These are phyloP conservation scores for Ustilago trichophora DNA, from an alignment of 1,284 basidiomycete genomes.

Conservation along the genomic window DNA sequence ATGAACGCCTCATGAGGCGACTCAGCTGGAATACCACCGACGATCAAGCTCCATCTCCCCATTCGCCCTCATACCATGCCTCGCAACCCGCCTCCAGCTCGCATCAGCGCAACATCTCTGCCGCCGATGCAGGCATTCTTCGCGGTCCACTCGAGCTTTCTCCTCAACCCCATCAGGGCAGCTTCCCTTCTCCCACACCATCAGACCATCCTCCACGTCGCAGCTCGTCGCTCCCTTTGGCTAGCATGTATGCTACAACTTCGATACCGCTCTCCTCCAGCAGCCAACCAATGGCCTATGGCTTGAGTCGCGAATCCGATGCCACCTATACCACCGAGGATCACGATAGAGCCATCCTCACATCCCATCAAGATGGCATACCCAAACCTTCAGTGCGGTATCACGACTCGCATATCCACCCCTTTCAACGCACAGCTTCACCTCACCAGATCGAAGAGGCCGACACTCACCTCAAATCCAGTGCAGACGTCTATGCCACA, in stretches of 20 bases:
- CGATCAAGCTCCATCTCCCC: neutral
- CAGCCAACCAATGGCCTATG: slow-evolving; percentile 12
- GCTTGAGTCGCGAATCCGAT: slow-evolving; percentile 20
- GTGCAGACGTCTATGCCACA: slow-evolving; percentile 42
- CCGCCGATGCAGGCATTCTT: slow-evolving; percentile 27
- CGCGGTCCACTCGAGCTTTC: neutral
- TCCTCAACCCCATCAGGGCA: too few relatives aligned
- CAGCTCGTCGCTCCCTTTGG: slow-evolving; percentile 18
- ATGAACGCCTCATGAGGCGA: slow-evolving; percentile 27
- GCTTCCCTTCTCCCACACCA: too few relatives aligned
- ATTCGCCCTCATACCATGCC: neutral
- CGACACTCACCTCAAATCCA: slow-evolving; percentile 24
- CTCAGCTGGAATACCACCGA: slow-evolving; percentile 31
- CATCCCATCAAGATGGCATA: slow-evolving; percentile 16
- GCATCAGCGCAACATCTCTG: slow-evolving; percentile 32
- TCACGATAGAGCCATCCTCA: slow-evolving; percentile 37
- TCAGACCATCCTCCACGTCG: too few relatives aligned
- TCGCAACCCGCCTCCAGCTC: neutral
- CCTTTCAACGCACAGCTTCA: slow-evolving; percentile 24
- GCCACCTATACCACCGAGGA: slow-evolving; percentile 25
- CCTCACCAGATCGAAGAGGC: slow-evolving; percentile 35
- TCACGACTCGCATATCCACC: slow-evolving; percentile 9
- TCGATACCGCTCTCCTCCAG: neutral
- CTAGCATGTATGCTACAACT: neutral
- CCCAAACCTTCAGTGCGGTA: slow-evolving; percentile 6